Conservation (phyloP, 371 early-diverging fungal genomes). For the Apophysomyces sp. region DNA sequence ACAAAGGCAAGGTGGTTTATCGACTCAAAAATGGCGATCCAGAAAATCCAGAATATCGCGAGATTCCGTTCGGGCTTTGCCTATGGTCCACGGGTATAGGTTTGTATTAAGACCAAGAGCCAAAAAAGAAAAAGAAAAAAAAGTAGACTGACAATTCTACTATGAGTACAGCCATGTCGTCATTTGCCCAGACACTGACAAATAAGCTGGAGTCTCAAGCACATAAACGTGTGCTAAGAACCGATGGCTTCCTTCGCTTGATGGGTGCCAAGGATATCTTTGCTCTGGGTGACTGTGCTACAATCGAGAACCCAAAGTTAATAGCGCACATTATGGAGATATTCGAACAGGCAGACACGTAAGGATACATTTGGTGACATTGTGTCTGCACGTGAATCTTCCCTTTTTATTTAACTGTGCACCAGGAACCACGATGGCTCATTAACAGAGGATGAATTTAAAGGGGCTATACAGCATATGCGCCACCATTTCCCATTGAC, state of each 20-base stretch:
- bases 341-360: slow-evolving; percentile 52
- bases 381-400: too few species aligned
- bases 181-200: slow-evolving; percentile 57
- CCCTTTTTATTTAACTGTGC: background rate
- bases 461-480: slow-evolving; percentile 33
- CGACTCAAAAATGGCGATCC: slow-evolving; percentile 17
- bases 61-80: slow-evolving; percentile 70
- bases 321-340: slow-evolving; percentile 51
- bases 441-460: slow-evolving; percentile 54
- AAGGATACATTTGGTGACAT: slow-evolving; percentile 12
- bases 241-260: slow-evolving; percentile 72
- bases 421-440: slow-evolving; percentile 44
- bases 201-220: slow-evolving; percentile 53
- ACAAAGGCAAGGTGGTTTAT: slow-evolving; percentile 34
- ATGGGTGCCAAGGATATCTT: slow-evolving; percentile 66
- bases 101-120: slow-evolving; percentile 8
- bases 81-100: slow-evolving; percentile 89
- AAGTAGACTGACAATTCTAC: background rate
- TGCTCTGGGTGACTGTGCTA: slow-evolving; percentile 90
- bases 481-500: slow-evolving; percentile 51
- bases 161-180: slow-evolving; percentile 50
- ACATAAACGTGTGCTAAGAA: slow-evolving; percentile 67
- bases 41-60: slow-evolving; percentile 12
- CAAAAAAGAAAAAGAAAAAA: slow-evolving; percentile 7
- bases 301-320: slow-evolving; percentile 71